Evolutionary conservation across 2,329 filamentous ascomycete species (phyloP), one percentile per base, ranked within the genome.

Genomic region (Dactylellina haptotyla): DNA sequence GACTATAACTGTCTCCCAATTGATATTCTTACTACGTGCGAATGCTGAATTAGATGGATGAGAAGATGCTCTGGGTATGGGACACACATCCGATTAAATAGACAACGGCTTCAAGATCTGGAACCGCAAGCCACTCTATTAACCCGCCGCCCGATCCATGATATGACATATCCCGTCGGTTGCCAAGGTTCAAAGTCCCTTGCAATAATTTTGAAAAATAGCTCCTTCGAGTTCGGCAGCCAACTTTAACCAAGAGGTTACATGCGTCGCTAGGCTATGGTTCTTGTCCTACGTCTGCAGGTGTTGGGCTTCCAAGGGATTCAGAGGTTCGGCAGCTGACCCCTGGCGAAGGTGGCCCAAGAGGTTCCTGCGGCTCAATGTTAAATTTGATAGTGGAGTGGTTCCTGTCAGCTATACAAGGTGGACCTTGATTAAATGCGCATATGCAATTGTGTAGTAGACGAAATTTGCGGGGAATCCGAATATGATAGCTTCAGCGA

Each of bases 381-480:
- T 32, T 41, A 62, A 64, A 66, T 56, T 62, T 34, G 25, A 54
- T 37, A 45, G 41, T 37, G 26, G 14, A 64, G 48, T 23, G 46
- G 66, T 39, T 37, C 12, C 41, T 12, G 39, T 39, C 39, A 57
- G 30, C 50, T 43, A 59, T 45, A 59, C 66, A 64, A 50, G 66
- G 66, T 50, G 16, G 12, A 16, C 43, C 61, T 66, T 23, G 23
- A 56, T 48, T 53, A 45, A 20, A 63, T 57, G 23, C 46, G 54
- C 23, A 23, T 46, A 2, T n/a, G n/a, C n/a, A n/a, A n/a, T n/a
- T 39, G 45, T 56, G 46, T 14, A 28, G 10, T 50, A 66, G 54
- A 54, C 69, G 61, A 66, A 57, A 61, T 58, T 73, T 66, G 69
- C 69, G 69, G 69, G 69, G 61, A 59, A 66, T 57, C 61, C 54